Evolutionary conservation across 2,329 filamentous ascomycete species (phyloP), one percentile per base, ranked within the genome.

Genomic region (Ceratocystis cacaofunesta): DNA sequence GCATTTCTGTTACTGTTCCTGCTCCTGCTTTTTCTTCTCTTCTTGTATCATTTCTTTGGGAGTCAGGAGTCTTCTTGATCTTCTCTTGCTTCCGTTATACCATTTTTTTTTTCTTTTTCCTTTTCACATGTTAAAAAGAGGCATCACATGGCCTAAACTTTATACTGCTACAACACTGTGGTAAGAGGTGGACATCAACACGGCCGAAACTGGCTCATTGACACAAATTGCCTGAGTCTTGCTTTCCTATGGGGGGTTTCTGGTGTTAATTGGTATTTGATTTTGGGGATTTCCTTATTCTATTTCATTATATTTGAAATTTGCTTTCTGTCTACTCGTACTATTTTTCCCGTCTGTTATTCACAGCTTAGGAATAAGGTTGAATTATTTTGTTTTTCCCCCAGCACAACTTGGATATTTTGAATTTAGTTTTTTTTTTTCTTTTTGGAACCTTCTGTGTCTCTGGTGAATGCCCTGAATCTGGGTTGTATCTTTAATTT

Each of bases 1-100:
- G 41, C 71, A 71, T 72, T 70, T 72, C 70, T 67, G 70, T 68
- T 69, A 68, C 62, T 6, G 28, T 28, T 65, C 74, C 71, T 69
- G 36, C 60, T 17, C 15, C 12, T 36, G 65, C 69, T 71, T 71
- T 69, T 71, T 68, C 66, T 69, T 67, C 50, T 68, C 66, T 65
- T 57, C 68, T 62, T 68, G 66, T 70, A 65, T 62, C 41, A 52
- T 62, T 65, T 66, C 67, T 68, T 72, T 71, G 67, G 65, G 68
- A 67, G 41, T 50, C 61, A 15, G 0, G 36, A 41, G 36, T 41
- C 36, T 15, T 41, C 12, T 12, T 41, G 36, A 41, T 0, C 36
- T 69, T 69, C 63, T 65, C 74, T 72, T 69, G 36, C 60, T 44
- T 19, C 12, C 43, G 65, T 69, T 71, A 71, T 69, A 70, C 67